These are phyloP conservation scores for Dactylonectria estremocensis DNA, from an alignment of 2,329 filamentous ascomycete genomes.

Conservation along the genomic window DNA sequence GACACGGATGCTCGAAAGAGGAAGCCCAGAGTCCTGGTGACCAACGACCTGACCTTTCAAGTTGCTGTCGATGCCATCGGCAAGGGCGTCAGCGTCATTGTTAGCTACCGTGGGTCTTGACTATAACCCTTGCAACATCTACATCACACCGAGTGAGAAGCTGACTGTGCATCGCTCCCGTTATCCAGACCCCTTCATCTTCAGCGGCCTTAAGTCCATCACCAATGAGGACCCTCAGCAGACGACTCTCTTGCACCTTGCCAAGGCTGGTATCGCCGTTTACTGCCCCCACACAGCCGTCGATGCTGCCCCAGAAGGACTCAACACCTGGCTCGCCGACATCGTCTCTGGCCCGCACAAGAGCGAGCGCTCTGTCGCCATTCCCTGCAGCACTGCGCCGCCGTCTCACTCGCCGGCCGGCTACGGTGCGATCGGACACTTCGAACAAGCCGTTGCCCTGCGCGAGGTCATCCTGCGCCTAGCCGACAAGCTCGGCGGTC, in stretches of 20 bases:
- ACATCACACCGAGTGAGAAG: too few relatives aligned
- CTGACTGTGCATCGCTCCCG: too few relatives aligned
- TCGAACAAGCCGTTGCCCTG: slow-evolving; percentile 58
- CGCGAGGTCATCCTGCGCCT: slow-evolving; percentile 66
- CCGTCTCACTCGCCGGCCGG: slow-evolving; percentile 64
- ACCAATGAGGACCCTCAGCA: slow-evolving; percentile 91
- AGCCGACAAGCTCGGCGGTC: slow-evolving; percentile 77
- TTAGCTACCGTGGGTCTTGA: slow-evolving; percentile 82
- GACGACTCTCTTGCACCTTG: slow-evolving; percentile 84
- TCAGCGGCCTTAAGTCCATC: slow-evolving; percentile 90
- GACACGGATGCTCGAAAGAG: slow-evolving; percentile 48
- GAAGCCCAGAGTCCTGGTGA: slow-evolving; percentile 67
- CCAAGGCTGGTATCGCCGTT: slow-evolving; percentile 90
- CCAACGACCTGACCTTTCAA: slow-evolving; percentile 90
- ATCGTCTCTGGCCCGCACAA: slow-evolving; percentile 75
- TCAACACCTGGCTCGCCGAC: slow-evolving; percentile 95
- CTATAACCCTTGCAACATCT: neutral
- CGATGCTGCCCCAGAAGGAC: slow-evolving; percentile 86
- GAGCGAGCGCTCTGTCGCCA: slow-evolving; percentile 60
- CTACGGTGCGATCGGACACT: slow-evolving; percentile 67
- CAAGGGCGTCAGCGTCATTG: slow-evolving; percentile 81
- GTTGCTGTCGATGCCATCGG: slow-evolving; percentile 93
- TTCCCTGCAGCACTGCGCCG: slow-evolving; percentile 61
- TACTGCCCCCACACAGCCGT: slow-evolving; percentile 97
- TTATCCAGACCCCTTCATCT: slow-evolving; percentile 90